Evolutionary conservation across 768 basidiomycete genomes (phyloP), one percentile per base, ranked within the genome.

Genomic region (Candolleomyces eurysporus): DNA sequence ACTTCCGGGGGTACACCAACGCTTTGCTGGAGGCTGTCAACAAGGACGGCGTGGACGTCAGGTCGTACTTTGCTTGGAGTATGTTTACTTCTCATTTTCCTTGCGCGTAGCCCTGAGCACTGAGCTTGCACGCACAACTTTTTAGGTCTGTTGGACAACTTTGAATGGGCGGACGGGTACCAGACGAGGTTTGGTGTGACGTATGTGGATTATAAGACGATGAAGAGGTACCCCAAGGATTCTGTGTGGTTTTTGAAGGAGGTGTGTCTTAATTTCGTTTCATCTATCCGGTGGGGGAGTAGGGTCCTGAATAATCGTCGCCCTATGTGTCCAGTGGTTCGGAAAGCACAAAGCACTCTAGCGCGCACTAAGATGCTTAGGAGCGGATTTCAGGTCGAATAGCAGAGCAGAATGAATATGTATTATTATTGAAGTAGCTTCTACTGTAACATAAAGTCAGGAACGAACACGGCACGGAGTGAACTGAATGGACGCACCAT

Each of bases 121-220:
- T n/a, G n/a, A n/a, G n/a, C n/a, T n/a, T n/a, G n/a, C n/a, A n/a
- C n/a, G 46, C 39, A 31, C 48, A 4, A n/a, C 54, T 55, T 45
- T 48, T 40, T 61, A 85, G 84, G 85, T 72, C 74, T 89, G 50
- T 65, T 89, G 61, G 87, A 89, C 65, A 89, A 88, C 68, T 88
- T 89, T 61, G 88, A 90, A 69, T 88, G 88, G 87, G 83, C 85
- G 21, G 87, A 89, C 61, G 86, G 88, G 8, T 88, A 88, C 65
- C 73, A 71, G 40, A 84, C 84, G 5, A 84, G 88, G 7, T 90
- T 90, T 65, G 88, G 88, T 17, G 80, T 88, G 54, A 89, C 86
- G 8, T 86, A 88, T 69, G 83, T 90, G 46, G 83, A 89, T 72
- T 89, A 85, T 71, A 70, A 79, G 48, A 88, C 86, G 4, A 87